These are phyloP conservation scores for Penicillium atrosanguineum DNA, from an alignment of 495 filamentous ascomycete species.

Conservation along the genomic window DNA sequence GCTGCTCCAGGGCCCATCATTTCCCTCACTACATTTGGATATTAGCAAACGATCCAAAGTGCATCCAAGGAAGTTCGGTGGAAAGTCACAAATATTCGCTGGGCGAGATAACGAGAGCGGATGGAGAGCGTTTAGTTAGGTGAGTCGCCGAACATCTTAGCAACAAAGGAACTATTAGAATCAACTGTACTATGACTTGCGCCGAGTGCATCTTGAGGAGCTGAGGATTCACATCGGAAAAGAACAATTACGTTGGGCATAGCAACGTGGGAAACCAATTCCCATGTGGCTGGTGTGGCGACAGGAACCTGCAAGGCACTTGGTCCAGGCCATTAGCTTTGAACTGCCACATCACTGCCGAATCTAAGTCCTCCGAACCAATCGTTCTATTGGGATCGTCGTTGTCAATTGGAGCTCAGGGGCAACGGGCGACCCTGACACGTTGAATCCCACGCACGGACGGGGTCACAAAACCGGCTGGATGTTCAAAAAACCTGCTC, in stretches of 20 bases:
- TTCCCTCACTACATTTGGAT: conserved; percentile 9
- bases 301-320: too few relatives aligned
- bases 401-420: conserved; percentile 7
- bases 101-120: conserved; percentile 15
- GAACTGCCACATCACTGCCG: conserved; percentile 9
- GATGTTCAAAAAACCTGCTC: conserved; percentile 12
- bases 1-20: conserved; percentile 26
- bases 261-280: too few relatives aligned
- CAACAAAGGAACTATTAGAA: conserved; percentile 1
- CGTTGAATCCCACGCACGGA: conserved; percentile 12
- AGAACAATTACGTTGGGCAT: too few relatives aligned
- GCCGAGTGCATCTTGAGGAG: conserved; percentile 3
- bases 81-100: conserved; percentile 20
- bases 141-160: conserved; percentile 1
- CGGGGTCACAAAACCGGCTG: conserved; percentile 14
- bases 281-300: too few relatives aligned
- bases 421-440: conserved; percentile 10
- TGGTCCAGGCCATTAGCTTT: conserved; percentile 1
- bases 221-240: not conserved
- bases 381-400: conserved; percentile 7
- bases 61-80: not conserved
- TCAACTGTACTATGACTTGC: not conserved
- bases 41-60: not conserved
- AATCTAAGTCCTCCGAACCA: conserved; percentile 1
- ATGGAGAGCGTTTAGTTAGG: conserved; percentile 8